A percentile compares a stretch with the other conserved stretches of the same genome.
Evolutionary conservation across 1,284 basidiomycete genomes (phyloP).

Genomic region (Trichosporon faecale): DNA sequence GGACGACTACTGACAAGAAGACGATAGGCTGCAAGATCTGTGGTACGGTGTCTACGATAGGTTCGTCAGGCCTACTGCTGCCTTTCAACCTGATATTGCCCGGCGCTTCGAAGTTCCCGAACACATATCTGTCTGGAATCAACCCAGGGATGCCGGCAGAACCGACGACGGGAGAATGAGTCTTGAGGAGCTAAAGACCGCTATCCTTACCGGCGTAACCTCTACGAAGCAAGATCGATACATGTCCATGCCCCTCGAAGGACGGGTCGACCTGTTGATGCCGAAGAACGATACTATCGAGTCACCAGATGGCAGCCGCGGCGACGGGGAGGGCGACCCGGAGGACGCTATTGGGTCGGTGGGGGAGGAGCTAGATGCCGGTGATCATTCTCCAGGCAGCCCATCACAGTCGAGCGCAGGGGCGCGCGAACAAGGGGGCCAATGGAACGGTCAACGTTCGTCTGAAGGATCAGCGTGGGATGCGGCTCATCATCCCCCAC

Average conservation of each 20-base stretch:
- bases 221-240: slow-evolving; percentile 65
- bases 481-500: slow-evolving; percentile 53
- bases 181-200: slow-evolving; percentile 66
- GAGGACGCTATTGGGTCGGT: no score
- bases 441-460: neutral
- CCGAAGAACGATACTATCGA: slow-evolving; percentile 31
- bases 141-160: slow-evolving; percentile 40
- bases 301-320: neutral
- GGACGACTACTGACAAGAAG: slow-evolving; percentile 26
- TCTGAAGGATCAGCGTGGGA: slow-evolving; percentile 51
- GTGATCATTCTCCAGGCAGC: neutral
- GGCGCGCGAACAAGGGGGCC: neutral
- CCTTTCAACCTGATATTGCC: slow-evolving; percentile 46
- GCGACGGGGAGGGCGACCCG: neutral
- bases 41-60: slow-evolving; percentile 90
- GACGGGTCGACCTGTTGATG: slow-evolving; percentile 75
- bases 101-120: slow-evolving; percentile 64
- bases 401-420: neutral
- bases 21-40: slow-evolving; percentile 67
- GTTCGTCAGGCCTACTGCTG: slow-evolving; percentile 63
- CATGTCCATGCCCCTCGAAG: slow-evolving; percentile 73
- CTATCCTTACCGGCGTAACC: slow-evolving; percentile 62
- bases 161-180: slow-evolving; percentile 52
- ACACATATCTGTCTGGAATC: slow-evolving; percentile 72
- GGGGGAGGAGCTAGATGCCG: no score